phyloP scores from a whole-genome alignment of 2,329 filamentous ascomycete genomes.

The Ophiostoma ips region DNA sequence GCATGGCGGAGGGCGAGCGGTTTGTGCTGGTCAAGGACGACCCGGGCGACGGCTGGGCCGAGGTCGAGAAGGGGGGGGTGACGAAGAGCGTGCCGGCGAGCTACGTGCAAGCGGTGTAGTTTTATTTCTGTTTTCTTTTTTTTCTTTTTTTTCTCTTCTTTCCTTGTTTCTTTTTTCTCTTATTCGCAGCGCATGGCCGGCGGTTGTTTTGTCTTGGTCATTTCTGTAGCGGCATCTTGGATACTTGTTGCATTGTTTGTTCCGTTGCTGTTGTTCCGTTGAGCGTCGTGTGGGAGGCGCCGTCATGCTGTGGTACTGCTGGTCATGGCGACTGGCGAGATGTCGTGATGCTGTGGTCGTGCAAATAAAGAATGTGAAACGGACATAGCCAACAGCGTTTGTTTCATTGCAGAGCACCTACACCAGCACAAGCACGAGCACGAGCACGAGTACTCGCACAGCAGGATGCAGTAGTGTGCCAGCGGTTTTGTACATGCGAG shows the following conservation, averaged over 20 bases:
- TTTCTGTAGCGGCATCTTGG: background rate
- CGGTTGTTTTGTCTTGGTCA: background rate
- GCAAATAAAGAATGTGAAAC: too few relatives aligned
- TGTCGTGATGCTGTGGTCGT: background rate
- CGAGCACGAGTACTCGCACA: too few relatives aligned
- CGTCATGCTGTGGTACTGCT: background rate
- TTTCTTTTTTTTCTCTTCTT: background rate
- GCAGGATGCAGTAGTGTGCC: too few relatives aligned
- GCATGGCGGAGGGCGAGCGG: conserved; percentile 78
- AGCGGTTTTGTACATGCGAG: too few relatives aligned
- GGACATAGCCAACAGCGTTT: too few relatives aligned
- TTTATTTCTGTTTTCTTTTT: background rate
- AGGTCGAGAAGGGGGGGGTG: conserved; percentile 82
- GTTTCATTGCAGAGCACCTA: too few relatives aligned
- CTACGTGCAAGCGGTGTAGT: conserved; percentile 66
- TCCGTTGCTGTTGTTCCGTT: too few relatives aligned
- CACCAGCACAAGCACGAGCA: too few relatives aligned
- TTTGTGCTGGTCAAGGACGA: conserved; percentile 85
- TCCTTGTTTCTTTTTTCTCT: background rate
- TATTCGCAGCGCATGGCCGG: too few relatives aligned
- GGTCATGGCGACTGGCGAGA: too few relatives aligned
- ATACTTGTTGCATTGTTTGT: background rate
- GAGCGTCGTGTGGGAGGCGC: background rate
- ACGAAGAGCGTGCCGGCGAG: conserved; percentile 86
- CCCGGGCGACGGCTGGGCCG: conserved; percentile 86